Evolutionary conservation across 2,329 filamentous ascomycete species (phyloP).

Genomic region (Pseudopithomyces maydicus): DNA sequence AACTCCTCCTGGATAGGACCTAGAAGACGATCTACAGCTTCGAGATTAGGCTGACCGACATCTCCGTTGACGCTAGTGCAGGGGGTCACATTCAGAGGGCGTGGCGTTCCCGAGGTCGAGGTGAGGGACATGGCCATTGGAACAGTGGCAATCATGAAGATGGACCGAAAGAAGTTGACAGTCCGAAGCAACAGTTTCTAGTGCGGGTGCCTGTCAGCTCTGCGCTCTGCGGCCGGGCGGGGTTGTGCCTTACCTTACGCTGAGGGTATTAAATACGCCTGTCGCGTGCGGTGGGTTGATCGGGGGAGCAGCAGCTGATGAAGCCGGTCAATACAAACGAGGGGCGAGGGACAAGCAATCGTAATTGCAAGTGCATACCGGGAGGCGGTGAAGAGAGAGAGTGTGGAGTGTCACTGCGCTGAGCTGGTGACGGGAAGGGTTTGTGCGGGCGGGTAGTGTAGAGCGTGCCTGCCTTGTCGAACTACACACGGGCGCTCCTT

Average conservation of each 20-base stretch:
- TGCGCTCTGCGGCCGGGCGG: neutral
- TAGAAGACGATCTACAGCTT: conserved; percentile 32
- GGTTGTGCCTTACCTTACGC: neutral
- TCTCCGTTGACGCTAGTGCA: conserved; percentile 20
- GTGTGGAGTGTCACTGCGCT: neutral
- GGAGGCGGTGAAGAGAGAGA: too few relatives aligned
- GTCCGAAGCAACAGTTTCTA: neutral
- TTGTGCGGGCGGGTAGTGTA: conserved; percentile 2
- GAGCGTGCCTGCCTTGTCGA: neutral
- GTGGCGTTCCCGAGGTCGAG: conserved; percentile 24
- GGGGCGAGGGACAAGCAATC: neutral
- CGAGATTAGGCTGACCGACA: conserved; percentile 27
- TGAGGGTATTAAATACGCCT: neutral
- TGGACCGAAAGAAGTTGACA: neutral
- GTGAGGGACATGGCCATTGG: conserved; percentile 25
- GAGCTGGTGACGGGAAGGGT: neutral
- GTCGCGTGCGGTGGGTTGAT: neutral
- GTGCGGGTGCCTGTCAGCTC: neutral
- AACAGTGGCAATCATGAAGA: conserved; percentile 11
- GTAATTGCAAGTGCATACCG: conserved; percentile 1
- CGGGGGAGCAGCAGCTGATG: neutral
- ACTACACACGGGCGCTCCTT: conserved; percentile 1
- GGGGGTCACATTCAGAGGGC: conserved; percentile 33
- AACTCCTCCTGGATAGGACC: conserved; percentile 34
- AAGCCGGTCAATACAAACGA: neutral